Base-by-base conservation (phyloP, 768 basidiomycete species). In the Ramaria sp. region DNA sequence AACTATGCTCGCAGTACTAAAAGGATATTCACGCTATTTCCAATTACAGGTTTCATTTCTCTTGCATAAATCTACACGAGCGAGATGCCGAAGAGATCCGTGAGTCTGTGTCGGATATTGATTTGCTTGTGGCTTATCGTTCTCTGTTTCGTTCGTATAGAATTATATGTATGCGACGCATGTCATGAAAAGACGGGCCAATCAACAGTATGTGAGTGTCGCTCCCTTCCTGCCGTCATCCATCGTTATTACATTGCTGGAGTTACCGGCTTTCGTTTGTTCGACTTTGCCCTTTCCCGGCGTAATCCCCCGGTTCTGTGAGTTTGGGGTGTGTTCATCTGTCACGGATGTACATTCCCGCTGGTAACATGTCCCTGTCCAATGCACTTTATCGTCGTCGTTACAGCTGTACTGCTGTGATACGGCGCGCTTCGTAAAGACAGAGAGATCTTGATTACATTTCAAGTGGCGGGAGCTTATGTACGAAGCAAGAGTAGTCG, bases 61-160 rank as follows among this genome's bases (percentile, higher is more conserved):
- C 69, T n/a, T 92, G 89, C 67, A 74, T 90, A 9, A 69, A 77
- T 56, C 65, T 91, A 47, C 73, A 66, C 55, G 77, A 79, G 59
- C 69, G 73, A 49, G 75, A 82, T 59, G 88, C 88, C 8, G 82
- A 82, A 62, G 83, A 87, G 64, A 85, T 92, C 66, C 78, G 87
- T 88, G 66, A 73, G 87, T 78, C 55, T 54, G 18, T 20, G 50
- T 13, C n/a, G n/a, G 12, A 47, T 38, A 28, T 45, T 48, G 13
- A 34, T 56, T 48, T 48, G 55, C 24, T 16, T 9, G 49, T 49
- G 8, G 48, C 52, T 59, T 32, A 61, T 64, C 30, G 65, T 59
- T 45, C 30, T 57, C 38, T 5, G 52, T 47, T 42, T 53, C 10
- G 42, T 41, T 10, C 12, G 13, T 45, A 1, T 56, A 88, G 86